Evolutionary conservation across 164 flowering plant genomes (phyloP).

Genomic region (Magnolia kwangsiensis): DNA sequence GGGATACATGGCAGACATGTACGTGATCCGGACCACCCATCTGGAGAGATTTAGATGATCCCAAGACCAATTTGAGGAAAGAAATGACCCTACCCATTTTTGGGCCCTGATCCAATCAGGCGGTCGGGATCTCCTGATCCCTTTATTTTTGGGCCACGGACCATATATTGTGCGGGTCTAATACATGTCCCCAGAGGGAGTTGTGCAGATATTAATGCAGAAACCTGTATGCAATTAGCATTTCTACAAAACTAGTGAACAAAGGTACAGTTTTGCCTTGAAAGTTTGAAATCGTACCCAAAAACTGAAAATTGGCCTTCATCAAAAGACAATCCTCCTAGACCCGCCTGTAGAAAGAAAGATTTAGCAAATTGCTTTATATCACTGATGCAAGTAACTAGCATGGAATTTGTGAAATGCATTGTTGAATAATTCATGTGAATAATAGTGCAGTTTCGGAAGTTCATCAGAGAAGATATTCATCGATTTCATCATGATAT

Average conservation of each 20-base stretch:
- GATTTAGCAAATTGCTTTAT: too few relatives aligned
- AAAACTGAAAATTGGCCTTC: constrained; percentile 98
- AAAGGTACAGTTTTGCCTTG: not conserved
- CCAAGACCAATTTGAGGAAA: too few relatives aligned
- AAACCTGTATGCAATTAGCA: not conserved
- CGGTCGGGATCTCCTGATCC: not conserved
- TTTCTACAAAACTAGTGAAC: not conserved
- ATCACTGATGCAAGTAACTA: too few relatives aligned
- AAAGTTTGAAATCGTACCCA: constrained; percentile 48
- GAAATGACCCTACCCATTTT: not conserved
- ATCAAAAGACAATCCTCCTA: constrained; percentile 93
- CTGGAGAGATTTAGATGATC: too few relatives aligned
- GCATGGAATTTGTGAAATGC: not conserved
- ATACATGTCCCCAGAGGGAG: not conserved
- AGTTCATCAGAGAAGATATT: too few relatives aligned
- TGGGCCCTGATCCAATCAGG: not conserved
- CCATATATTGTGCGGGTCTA: not conserved
- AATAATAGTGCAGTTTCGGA: not conserved
- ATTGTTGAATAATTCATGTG: not conserved
- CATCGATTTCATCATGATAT: too few relatives aligned
- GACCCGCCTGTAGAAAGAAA: constrained; percentile 59
- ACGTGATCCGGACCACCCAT: not conserved
- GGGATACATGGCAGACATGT: not conserved
- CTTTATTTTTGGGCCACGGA: not conserved
- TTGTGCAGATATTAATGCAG: not conserved